Base-by-base conservation (phyloP, 1,139 yeast species). In the Blastobotrys serpentis region DNA sequence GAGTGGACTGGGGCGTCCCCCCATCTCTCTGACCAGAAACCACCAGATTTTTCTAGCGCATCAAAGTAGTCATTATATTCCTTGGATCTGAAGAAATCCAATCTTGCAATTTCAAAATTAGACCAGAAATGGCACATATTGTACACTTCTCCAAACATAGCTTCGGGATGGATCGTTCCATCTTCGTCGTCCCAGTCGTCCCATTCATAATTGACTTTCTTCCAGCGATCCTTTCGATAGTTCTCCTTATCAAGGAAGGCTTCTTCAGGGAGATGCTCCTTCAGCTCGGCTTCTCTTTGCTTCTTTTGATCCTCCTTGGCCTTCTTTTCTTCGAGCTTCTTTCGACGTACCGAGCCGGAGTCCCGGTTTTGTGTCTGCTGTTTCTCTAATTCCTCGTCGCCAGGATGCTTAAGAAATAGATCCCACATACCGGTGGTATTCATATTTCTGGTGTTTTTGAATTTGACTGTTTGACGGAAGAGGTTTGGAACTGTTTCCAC, bases 61-160 rank as follows among this genome's bases (percentile, higher is more conserved):
- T 83, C 72, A 55, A 84, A 79, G 82, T 86, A 87, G 17, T 72
- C 70, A 38, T 71, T 67, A 63, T 86, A 86, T 0, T 87, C 80
- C 53, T 82, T 81, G 13, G 76, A 67, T 41, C 95, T 69, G 69
- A 74, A 86, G 59, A 86, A 87, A 57, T 86, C 89, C 85, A 86
- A 79, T 60, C 86, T 85, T 18, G 82, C 94, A 51, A 86, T 54
- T 63, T 86, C 95, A 60, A 86, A 86, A 66, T 86, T 86, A 39
- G 89, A 79, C 95, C 95, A 86, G 65, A 85, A 86, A 65, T 86
- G 95, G 60, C 95, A 86, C 0, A 90, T 82, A n/a, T 92, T 84
- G 67, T 85, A 86, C 2, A 90, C 90, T 19, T 84, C 84, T 19
- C 79, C 75, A 49, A 82, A 79, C 61, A 82, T 65, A 25, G 66